Evolutionary conservation across 495 filamentous ascomycete species (phyloP).

Genomic region (Penicillium desertorum): DNA sequence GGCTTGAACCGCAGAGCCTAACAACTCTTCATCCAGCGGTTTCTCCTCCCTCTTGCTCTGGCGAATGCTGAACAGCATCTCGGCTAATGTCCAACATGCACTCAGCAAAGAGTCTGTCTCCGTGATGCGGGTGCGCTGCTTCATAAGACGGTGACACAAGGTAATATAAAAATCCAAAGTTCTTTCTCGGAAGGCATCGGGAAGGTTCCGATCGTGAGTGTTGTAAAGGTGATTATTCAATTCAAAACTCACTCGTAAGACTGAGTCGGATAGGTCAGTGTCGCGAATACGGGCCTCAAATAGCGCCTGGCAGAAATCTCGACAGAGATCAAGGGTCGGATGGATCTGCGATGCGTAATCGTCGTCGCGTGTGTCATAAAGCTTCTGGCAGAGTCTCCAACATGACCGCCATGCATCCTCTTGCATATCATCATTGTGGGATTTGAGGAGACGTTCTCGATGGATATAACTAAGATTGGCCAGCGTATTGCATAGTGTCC

Average conservation of each 20-base stretch:
- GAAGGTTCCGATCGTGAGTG: conserved; percentile 80
- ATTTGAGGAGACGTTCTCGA: conserved; percentile 71
- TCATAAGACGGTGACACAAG: conserved; percentile 89
- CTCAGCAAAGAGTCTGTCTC: conserved; percentile 79
- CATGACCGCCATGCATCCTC: conserved; percentile 89
- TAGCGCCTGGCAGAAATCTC: conserved; percentile 86
- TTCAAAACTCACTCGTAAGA: conserved; percentile 87
- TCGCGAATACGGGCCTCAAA: conserved; percentile 78
- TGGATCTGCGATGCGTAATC: conserved; percentile 68
- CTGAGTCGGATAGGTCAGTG: conserved; percentile 77
- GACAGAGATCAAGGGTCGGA: conserved; percentile 79
- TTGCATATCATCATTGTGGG: conserved; percentile 66
- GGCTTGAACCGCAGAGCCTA: conserved; percentile 83
- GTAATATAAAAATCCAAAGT: conserved; percentile 94
- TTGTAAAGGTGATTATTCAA: conserved; percentile 94
- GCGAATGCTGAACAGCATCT: conserved; percentile 90
- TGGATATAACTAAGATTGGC: conserved; percentile 83
- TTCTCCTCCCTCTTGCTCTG: conserved; percentile 77
- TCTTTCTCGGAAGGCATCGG: conserved; percentile 83
- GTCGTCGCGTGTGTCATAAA: conserved; percentile 78
- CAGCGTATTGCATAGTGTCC: conserved; percentile 90
- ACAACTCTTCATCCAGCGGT: conserved; percentile 72
- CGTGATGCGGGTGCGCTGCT: conserved; percentile 73
- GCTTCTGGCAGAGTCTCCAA: conserved; percentile 84
- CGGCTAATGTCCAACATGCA: conserved; percentile 86